These are phyloP conservation scores for Drechslerella coelobrocha DNA, from an alignment of 2,329 filamentous ascomycete genomes.

Conservation along the genomic window DNA sequence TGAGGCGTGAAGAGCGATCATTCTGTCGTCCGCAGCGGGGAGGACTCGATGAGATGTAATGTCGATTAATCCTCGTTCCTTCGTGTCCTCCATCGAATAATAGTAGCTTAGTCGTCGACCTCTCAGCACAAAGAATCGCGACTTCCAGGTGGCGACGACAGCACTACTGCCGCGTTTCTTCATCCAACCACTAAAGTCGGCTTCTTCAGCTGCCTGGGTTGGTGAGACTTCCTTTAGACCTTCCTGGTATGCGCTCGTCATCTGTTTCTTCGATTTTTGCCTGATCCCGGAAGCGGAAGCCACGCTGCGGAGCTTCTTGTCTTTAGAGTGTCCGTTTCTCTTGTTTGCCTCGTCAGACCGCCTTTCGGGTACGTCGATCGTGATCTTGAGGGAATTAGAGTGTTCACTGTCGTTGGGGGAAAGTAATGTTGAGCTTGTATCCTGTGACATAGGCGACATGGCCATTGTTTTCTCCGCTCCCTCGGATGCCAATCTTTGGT, in stretches of 20 bases:
- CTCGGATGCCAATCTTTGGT: slow-evolving; percentile 34
- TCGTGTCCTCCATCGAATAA: slow-evolving; percentile 88
- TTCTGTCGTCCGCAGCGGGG: slow-evolving; percentile 85
- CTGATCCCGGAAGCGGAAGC: slow-evolving; percentile 46
- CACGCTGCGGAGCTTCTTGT: slow-evolving; percentile 44
- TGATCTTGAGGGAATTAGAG: slow-evolving; percentile 38
- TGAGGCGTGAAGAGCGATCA: slow-evolving; percentile 89
- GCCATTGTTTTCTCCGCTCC: slow-evolving; percentile 49
- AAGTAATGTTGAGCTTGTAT: slow-evolving; percentile 40
- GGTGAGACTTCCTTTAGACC: slow-evolving; percentile 83
- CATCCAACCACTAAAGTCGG: slow-evolving; percentile 99
- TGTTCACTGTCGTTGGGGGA: slow-evolving; percentile 48
- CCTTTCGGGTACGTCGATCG: slow-evolving; percentile 37
- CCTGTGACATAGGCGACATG: slow-evolving; percentile 41
- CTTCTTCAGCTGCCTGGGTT: slow-evolving; percentile 79
- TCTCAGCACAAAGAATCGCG: slow-evolving; percentile 90
- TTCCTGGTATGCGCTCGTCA: slow-evolving; percentile 90
- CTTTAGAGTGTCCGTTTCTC: slow-evolving; percentile 30
- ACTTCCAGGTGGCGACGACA: slow-evolving; percentile 97
- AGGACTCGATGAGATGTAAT: slow-evolving; percentile 98
- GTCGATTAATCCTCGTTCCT: slow-evolving; percentile 95
- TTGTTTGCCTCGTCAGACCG: slow-evolving; percentile 43
- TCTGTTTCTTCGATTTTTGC: slow-evolving; percentile 80
- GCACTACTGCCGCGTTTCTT: slow-evolving; percentile 92
- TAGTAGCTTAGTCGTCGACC: slow-evolving; percentile 93